Evolutionary conservation across 2,329 filamentous ascomycete species (phyloP).

Genomic region (Fusarium poae): DNA sequence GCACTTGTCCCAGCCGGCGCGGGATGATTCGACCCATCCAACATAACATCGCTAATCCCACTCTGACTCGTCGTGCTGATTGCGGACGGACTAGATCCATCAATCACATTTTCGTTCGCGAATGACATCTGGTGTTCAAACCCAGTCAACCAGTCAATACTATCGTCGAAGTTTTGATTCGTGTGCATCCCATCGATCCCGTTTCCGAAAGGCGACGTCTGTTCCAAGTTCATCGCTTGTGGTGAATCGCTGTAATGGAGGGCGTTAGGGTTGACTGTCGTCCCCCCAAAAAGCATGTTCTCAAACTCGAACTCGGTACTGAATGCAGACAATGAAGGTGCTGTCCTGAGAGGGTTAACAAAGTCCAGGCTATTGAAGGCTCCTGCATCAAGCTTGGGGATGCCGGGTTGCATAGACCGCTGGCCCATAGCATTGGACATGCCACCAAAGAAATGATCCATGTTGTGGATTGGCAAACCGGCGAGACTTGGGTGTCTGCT

Average conservation of each 20-base stretch:
- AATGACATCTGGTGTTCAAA: conserved; percentile 84
- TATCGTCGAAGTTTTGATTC: conserved; percentile 76
- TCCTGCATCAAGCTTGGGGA: conserved; percentile 87
- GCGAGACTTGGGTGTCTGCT: conserved; percentile 81
- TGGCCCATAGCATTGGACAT: conserved; percentile 79
- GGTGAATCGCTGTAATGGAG: conserved; percentile 88
- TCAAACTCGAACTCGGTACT: conserved; percentile 64
- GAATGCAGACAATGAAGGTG: conserved; percentile 74
- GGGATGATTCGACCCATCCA: conserved; percentile 81
- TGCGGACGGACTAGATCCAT: conserved; percentile 93
- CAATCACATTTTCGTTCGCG: conserved; percentile 82
- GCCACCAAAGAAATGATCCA: conserved; percentile 76
- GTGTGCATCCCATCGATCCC: conserved; percentile 70
- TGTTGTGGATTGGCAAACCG: conserved; percentile 70
- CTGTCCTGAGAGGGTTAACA: conserved; percentile 79
- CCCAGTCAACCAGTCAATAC: conserved; percentile 84
- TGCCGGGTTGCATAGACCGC: conserved; percentile 73
- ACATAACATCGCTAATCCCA: conserved; percentile 90
- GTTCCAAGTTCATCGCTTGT: conserved; percentile 73
- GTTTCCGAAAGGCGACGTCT: conserved; percentile 70
- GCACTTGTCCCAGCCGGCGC: conserved; percentile 66
- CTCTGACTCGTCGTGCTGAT: conserved; percentile 96
- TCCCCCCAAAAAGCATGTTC: conserved; percentile 75
- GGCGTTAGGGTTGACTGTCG: conserved; percentile 77
- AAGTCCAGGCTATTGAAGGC: conserved; percentile 74